Evolutionary conservation across 2,329 filamentous ascomycete species (phyloP).

Genomic region (Fonsecaea monophora): DNA sequence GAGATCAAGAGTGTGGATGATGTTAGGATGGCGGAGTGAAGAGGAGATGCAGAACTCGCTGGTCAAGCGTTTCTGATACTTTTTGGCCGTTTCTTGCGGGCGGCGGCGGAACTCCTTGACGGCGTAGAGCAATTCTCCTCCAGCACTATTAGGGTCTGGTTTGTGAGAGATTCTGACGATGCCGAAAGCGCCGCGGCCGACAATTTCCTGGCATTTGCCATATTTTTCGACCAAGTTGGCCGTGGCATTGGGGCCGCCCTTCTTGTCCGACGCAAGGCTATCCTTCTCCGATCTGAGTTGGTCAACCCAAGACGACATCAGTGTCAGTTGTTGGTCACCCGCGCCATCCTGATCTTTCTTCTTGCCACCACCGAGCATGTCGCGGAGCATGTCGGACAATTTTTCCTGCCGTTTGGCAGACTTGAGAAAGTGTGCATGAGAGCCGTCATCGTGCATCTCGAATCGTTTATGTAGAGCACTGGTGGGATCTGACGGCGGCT

Average conservation of each 20-base stretch:
- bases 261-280: constrained; percentile 74
- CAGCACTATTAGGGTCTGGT: constrained; percentile 77
- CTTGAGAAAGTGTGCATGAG: constrained; percentile 87
- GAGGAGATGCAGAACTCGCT: constrained; percentile 99
- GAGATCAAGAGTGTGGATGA: constrained; percentile 95
- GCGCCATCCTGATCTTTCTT: constrained; percentile 67
- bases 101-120: constrained; percentile 97
- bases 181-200: constrained; percentile 94
- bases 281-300: constrained; percentile 89
- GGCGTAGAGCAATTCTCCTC: constrained; percentile 86
- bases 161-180: constrained; percentile 99
- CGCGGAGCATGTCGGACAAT: constrained; percentile 87
- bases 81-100: constrained; percentile 93
- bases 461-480: constrained; percentile 56
- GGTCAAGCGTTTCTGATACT: constrained; percentile 96
- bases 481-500: constrained; percentile 33
- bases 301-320: constrained; percentile 96
- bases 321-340: constrained; percentile 76
- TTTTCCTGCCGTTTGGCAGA: constrained; percentile 93
- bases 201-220: constrained; percentile 96
- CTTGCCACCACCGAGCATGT: constrained; percentile 80
- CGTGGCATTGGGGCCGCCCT: constrained; percentile 74
- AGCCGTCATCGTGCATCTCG: constrained; percentile 67
- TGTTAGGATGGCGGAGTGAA: constrained; percentile 92
- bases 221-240: constrained; percentile 92